Percentiles rank a stretch among this genome's conserved stretches.
Evolutionary conservation across 108 stramenopile species (phyloP).

Genomic region (Pseudonitzschia multiseries): DNA sequence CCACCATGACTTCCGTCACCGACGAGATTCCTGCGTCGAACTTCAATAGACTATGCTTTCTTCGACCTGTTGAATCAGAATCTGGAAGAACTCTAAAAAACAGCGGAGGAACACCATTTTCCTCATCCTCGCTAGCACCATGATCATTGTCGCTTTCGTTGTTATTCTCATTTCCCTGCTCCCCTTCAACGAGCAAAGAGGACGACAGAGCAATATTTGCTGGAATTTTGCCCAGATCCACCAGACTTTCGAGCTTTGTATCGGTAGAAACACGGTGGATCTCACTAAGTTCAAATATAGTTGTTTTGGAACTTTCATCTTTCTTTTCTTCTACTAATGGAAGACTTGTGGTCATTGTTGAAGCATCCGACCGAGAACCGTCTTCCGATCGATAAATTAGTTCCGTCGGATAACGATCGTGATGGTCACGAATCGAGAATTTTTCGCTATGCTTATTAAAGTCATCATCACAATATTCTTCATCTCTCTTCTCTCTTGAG

Average conservation of each 20-base stretch:
- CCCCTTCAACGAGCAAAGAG: not conserved
- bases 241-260: constrained; percentile 22
- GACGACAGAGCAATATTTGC: not conserved
- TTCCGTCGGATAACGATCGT: not conserved
- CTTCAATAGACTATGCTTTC: not conserved
- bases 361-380: not conserved
- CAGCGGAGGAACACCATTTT: too few relatives aligned
- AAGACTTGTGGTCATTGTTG: constrained; percentile 4
- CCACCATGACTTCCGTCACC: constrained; percentile 1
- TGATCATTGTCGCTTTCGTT: not conserved
- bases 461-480: not conserved
- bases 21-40: constrained; percentile 7
- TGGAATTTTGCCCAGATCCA: constrained; percentile 17
- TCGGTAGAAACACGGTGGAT: constrained; percentile 24
- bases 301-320: not conserved
- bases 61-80: not conserved
- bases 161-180: not conserved
- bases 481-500: not conserved
- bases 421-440: not conserved
- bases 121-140: not conserved
- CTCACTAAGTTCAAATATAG: constrained; percentile 19
- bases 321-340: not conserved
- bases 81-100: not conserved
- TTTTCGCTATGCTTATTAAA: not conserved
- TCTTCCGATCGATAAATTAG: not conserved